phyloP scores from a whole-genome alignment of 2,329 filamentous ascomycete species.

The Aureobasidium sp. region DNA sequence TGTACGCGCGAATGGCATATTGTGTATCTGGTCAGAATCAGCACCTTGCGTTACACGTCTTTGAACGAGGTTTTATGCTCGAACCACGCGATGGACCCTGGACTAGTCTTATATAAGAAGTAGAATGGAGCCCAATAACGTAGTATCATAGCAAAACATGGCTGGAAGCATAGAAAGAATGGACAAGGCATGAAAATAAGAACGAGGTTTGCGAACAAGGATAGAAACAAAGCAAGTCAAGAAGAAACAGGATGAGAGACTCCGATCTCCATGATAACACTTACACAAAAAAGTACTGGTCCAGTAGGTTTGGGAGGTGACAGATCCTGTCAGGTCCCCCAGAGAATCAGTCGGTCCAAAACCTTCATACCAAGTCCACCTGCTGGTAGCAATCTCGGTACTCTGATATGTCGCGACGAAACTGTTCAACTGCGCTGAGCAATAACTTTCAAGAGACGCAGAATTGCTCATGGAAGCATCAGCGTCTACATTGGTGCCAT shows the following conservation, averaged over 20 bases:
- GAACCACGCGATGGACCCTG: too few species aligned
- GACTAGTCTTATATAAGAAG: too few species aligned
- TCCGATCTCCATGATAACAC: background rate
- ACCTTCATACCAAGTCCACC: constrained; percentile 14
- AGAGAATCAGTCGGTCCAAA: constrained; percentile 13
- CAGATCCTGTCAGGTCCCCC: constrained; percentile 11
- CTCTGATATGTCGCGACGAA: constrained; percentile 4
- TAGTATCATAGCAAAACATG: too few species aligned
- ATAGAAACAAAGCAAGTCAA: too few species aligned
- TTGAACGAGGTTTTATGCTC: background rate
- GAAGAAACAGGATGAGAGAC: background rate
- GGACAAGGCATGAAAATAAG: too few species aligned
- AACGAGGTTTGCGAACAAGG: too few species aligned
- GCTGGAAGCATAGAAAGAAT: too few species aligned
- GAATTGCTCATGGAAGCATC: background rate
- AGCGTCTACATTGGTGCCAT: background rate
- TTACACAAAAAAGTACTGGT: constrained; percentile 14
- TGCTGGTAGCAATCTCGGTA: constrained; percentile 12
- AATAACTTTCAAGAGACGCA: background rate
- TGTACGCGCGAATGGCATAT: constrained; percentile 13
- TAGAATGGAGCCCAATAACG: too few species aligned
- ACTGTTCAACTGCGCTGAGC: background rate
- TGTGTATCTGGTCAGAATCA: constrained; percentile 13
- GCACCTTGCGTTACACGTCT: background rate
- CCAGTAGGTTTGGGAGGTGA: constrained; percentile 13